Evolutionary conservation across 805 yeast genomes (phyloP).

Genomic region (Teunomyces pallodes): DNA sequence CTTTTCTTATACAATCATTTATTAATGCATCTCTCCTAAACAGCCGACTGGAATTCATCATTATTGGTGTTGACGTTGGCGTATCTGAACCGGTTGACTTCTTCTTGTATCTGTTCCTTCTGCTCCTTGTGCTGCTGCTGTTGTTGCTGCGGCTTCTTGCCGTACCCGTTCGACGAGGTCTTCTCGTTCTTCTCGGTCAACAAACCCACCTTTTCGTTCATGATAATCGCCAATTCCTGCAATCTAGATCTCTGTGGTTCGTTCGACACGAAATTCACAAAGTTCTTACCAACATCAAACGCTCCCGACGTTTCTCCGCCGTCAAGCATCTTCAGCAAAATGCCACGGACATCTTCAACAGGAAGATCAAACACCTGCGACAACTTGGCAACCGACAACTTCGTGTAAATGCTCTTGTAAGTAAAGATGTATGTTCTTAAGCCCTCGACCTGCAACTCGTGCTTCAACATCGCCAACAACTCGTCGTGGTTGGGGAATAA

Average conservation of each 20-base stretch:
- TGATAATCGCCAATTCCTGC: constrained; percentile 81
- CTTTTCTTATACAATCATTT: not conserved
- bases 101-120: constrained; percentile 34
- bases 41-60: constrained; percentile 42
- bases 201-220: constrained; percentile 77
- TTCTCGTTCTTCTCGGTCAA: constrained; percentile 84
- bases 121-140: constrained; percentile 17
- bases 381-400: constrained; percentile 67
- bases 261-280: constrained; percentile 60
- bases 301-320: constrained; percentile 75
- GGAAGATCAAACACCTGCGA: constrained; percentile 65
- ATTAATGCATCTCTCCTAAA: constrained; percentile 11
- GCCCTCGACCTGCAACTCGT: constrained; percentile 84
- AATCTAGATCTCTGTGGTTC: constrained; percentile 80
- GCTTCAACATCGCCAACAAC: constrained; percentile 68
- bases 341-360: constrained; percentile 53
- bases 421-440: constrained; percentile 89
- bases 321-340: constrained; percentile 73
- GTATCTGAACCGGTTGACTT: constrained; percentile 40
- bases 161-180: constrained; percentile 72
- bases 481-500: constrained; percentile 67
- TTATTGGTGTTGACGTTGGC: constrained; percentile 44
- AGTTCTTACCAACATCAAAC: constrained; percentile 62
- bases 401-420: constrained; percentile 72
- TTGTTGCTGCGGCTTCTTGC: constrained; percentile 35